Conservation (phyloP, 371 early-diverging fungal genomes). For the Rhizopus arrhizus region DNA sequence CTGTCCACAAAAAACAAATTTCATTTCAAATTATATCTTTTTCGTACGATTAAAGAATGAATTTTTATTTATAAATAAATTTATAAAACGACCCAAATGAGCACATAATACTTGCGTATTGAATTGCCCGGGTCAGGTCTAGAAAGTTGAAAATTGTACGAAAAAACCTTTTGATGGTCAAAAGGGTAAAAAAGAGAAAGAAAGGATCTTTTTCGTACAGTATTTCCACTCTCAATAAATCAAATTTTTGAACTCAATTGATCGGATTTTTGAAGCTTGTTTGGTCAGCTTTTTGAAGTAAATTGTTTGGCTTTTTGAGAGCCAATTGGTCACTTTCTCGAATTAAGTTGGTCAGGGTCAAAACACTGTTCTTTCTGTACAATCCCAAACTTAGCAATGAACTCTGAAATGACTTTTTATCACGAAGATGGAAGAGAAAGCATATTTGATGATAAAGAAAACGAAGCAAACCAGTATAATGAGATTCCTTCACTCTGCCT, state of each 20-base stretch:
- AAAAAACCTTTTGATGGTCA: too few relatives aligned
- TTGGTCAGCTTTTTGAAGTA: not conserved
- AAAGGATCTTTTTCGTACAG: too few relatives aligned
- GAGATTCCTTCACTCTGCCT: slow-evolving; percentile 1
- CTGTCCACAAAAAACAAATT: too few relatives aligned
- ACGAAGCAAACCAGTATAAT: slow-evolving; percentile 5
- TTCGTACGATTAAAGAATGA: too few relatives aligned
- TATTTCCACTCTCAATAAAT: too few relatives aligned
- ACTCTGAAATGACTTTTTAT: slow-evolving; percentile 5
- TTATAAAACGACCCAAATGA: too few relatives aligned
- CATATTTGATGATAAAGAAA: slow-evolving; percentile 3
- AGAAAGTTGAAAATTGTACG: too few relatives aligned
- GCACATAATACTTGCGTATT: too few relatives aligned
- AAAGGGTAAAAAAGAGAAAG: too few relatives aligned
- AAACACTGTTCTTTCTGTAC: slow-evolving; percentile 5
- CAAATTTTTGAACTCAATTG: not conserved
- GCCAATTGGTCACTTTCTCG: not conserved
- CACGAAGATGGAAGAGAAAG: slow-evolving; percentile 5
- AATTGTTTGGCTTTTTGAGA: not conserved
- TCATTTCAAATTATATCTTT: too few relatives aligned
- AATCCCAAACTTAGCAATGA: slow-evolving; percentile 3
- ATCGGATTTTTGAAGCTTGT: not conserved
- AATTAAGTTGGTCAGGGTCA: not conserved
- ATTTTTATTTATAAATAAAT: too few relatives aligned
- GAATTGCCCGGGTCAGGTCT: too few relatives aligned